Conservation (phyloP, 2,329 filamentous ascomycete species). For the Aspergillus novoparasiticus region DNA sequence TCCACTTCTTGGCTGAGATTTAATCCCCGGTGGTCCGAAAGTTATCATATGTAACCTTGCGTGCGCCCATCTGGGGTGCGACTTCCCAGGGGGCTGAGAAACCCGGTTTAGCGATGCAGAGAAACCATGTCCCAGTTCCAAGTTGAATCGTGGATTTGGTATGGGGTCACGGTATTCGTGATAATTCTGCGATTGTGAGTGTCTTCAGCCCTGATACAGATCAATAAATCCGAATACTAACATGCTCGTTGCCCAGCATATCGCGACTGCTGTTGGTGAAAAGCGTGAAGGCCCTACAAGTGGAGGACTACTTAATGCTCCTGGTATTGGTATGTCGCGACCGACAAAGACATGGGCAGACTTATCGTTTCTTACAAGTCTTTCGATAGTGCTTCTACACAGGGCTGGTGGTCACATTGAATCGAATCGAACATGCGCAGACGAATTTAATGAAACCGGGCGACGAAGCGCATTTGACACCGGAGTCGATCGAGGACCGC, state of each 20-base stretch:
- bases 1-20: neutral
- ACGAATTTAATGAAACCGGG: constrained; percentile 1
- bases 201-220: neutral
- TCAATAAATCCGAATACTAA: neutral
- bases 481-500: neutral
- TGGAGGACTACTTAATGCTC: neutral
- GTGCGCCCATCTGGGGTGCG: neutral
- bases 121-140: neutral
- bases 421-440: constrained; percentile 1
- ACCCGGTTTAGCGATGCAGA: neutral
- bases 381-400: neutral
- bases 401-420: neutral
- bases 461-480: neutral
- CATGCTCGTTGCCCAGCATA: neutral
- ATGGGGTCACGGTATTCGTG: neutral
- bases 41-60: neutral
- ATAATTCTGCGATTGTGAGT: constrained; percentile 1
- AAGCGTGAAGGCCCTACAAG: neutral
- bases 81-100: neutral
- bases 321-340: neutral
- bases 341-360: neutral
- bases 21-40: neutral
- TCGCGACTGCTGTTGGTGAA: neutral
- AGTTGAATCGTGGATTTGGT: constrained; percentile 1
- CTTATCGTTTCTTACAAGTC: neutral